Percentiles rank a stretch among this genome's conserved stretches.
phyloP scores from a whole-genome alignment of 208 protist genomes.

The Porcisia hertigi region DNA sequence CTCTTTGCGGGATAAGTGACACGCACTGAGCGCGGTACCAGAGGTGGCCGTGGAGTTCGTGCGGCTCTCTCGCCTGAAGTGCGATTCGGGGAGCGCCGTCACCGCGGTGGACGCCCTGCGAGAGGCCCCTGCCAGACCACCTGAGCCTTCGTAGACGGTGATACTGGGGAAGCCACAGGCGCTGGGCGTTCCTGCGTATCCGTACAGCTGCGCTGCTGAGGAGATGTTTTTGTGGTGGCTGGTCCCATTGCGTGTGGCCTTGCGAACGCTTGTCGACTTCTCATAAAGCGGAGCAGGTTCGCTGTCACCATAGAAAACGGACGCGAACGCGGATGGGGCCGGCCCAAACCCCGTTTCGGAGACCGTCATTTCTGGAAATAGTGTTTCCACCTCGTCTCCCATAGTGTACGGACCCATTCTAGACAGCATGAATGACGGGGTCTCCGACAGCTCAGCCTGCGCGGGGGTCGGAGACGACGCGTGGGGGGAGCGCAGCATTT shows the following conservation, averaged over 20 bases:
- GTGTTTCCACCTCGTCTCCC: not conserved
- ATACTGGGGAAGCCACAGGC: not conserved
- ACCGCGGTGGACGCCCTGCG: not conserved
- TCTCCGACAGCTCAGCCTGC: not conserved
- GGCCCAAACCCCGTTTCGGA: not conserved
- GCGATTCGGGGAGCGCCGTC: not conserved
- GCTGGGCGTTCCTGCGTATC: not conserved
- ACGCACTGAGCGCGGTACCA: constrained; percentile 21
- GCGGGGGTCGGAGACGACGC: not conserved
- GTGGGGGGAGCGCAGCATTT: not conserved
- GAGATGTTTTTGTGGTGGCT: not conserved
- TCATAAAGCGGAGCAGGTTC: not conserved
- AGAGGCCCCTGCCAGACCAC: too few species aligned
- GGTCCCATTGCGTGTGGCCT: not conserved
- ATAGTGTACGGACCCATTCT: constrained; percentile 13
- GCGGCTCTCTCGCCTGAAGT: not conserved
- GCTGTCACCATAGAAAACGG: not conserved
- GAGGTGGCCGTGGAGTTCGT: constrained; percentile 14
- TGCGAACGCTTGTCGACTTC: not conserved
- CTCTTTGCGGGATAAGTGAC: constrained; percentile 38
- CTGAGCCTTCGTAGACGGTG: not conserved
- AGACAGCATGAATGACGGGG: not conserved
- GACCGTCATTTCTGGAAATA: not conserved
- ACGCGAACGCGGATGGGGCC: not conserved
- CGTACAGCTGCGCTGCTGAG: not conserved